Conservation (phyloP, 306 rosid species). For the Bauhinia variegata region DNA sequence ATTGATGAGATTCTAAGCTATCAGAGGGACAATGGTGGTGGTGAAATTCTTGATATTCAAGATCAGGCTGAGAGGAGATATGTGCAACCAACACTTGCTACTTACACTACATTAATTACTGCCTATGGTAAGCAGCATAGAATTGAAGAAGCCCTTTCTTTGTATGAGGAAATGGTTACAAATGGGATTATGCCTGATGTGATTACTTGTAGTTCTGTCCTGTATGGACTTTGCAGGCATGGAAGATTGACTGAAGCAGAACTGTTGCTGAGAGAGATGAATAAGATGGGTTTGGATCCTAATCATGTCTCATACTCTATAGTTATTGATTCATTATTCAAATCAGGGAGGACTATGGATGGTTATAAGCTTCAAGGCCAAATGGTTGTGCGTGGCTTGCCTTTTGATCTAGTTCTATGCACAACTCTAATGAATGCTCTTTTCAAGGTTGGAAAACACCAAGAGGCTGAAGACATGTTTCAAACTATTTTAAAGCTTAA, state of each 20-base stretch:
- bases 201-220: constrained; percentile 65
- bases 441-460: constrained; percentile 62
- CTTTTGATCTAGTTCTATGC: constrained; percentile 66
- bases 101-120: constrained; percentile 63
- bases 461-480: constrained; percentile 67
- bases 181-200: constrained; percentile 72
- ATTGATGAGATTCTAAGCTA: constrained; percentile 49
- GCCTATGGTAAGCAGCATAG: constrained; percentile 56
- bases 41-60: constrained; percentile 29
- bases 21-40: constrained; percentile 24
- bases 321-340: constrained; percentile 60
- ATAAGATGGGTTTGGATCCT: constrained; percentile 67
- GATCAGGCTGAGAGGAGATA: constrained; percentile 19
- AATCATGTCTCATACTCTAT: constrained; percentile 76
- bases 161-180: constrained; percentile 75
- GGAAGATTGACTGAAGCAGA: constrained; percentile 72
- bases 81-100: constrained; percentile 63
- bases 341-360: constrained; percentile 62
- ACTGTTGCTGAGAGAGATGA: constrained; percentile 72
- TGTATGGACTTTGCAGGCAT: constrained; percentile 76
- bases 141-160: constrained; percentile 63
- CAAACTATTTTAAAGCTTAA: constrained; percentile 53
- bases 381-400: constrained; percentile 74
- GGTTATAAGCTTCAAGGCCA: constrained; percentile 69
- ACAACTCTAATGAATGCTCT: constrained; percentile 80